Evolutionary conservation across 352 stramenopile species (phyloP), one percentile per base, ranked within the genome.

Genomic region (Pythium brassicae): DNA sequence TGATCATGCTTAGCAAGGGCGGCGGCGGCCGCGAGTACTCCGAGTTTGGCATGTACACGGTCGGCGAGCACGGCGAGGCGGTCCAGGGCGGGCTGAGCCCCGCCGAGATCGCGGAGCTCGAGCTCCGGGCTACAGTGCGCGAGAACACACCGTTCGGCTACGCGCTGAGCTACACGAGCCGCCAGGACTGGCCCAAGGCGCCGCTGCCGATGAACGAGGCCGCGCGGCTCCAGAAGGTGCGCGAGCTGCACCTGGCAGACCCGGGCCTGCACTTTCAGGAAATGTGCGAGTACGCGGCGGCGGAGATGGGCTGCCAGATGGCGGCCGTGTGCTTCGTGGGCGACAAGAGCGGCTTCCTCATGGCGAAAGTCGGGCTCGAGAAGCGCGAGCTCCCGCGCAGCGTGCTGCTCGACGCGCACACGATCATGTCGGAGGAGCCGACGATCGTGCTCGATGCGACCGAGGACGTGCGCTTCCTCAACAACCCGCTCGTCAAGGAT

Each of bases 271-370:
- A 92, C 54, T 94, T 94, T 62, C 84, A 94, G 55, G 84, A 94
- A 54, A 92, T 94, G 78, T 89, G 83, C 52, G 84, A 94, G 59
- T 91, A 90, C 58, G 84, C 82, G 19, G 80, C 83, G 3, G 83
- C 84, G 17, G 82, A 90, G 62, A 71, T 89, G 65, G 79, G 79
- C 48, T 94, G 84, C 65, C 78, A 87, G 68, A 87, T 89, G 45
- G 79, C 84, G 0, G 76, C 76, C n/a, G 81, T 92, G 40, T 89
- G 79, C 66, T 89, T 93, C 54, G 86, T 93, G 22, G 84, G 84
- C 25, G 84, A 92, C 69, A 94, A 91, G 71, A 92, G 75, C 48
- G 80, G 80, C 17, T 94, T 92, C 59, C 53, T 94, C 9, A 87
- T 92, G 75, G 74, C 84, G n/a, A 86, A 81, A 40, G 67, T 92